Evolutionary conservation across 768 basidiomycete genomes (phyloP).

Genomic region (Rhodotorula toruloides): DNA sequence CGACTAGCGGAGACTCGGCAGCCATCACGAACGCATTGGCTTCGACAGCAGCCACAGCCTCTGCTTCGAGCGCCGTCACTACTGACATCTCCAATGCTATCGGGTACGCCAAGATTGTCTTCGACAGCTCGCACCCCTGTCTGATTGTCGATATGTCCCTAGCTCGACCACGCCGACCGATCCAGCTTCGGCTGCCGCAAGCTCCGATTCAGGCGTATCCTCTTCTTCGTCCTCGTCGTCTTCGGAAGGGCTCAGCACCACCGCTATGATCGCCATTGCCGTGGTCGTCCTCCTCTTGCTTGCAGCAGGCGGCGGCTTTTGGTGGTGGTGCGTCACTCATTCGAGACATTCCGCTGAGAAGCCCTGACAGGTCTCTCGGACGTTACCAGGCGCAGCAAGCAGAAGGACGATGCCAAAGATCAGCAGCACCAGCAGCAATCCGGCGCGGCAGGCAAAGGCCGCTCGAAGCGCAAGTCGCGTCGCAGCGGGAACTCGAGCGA

Average conservation of each 20-base stretch:
- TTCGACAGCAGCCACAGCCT: no score
- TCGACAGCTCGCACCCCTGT: no score
- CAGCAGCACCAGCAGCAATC: neutral
- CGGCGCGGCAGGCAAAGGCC: neutral
- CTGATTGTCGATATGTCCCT: no score
- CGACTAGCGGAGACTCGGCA: no score
- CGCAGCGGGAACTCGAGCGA: neutral
- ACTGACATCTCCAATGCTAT: no score
- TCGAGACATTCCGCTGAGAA: neutral
- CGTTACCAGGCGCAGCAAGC: neutral
- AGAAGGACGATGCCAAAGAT: neutral
- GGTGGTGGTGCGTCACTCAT: slow-evolving; percentile 8
- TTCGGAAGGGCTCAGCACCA: neutral
- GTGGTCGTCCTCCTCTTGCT: neutral
- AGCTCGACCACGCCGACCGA: neutral
- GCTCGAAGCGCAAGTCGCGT: neutral
- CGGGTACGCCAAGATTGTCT: no score
- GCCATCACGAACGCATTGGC: no score
- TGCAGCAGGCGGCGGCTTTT: neutral
- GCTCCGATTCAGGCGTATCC: neutral
- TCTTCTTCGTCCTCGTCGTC: neutral
- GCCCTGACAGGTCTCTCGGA: neutral
- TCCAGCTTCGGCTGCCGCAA: neutral
- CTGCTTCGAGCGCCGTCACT: no score
- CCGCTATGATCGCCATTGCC: neutral